These are phyloP conservation scores for Coriaria nepalensis DNA, from an alignment of 306 rosid species.

Conservation along the genomic window DNA sequence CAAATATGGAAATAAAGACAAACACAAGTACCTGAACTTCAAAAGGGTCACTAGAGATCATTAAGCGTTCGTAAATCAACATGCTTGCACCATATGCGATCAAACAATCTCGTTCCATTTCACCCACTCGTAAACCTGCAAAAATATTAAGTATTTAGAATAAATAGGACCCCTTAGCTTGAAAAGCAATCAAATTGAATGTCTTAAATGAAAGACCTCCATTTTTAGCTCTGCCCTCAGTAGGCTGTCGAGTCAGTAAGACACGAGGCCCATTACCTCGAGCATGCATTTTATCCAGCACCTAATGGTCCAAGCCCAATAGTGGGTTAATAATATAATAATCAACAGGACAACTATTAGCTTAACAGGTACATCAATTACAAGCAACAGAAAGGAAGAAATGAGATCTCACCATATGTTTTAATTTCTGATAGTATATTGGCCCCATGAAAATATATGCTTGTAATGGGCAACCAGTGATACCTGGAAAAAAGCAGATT, in stretches of 20 bases:
- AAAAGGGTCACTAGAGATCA: constrained; percentile 89
- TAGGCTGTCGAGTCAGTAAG: constrained; percentile 80
- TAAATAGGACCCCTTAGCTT: background rate
- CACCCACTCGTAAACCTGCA: constrained; percentile 85
- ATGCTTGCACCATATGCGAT: constrained; percentile 98
- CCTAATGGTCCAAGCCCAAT: constrained; percentile 48
- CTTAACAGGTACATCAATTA: too few species aligned
- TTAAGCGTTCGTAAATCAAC: constrained; percentile 75
- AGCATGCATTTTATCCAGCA: constrained; percentile 93
- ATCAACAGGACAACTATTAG: too few species aligned
- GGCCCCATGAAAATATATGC: constrained; percentile 99
- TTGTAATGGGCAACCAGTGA: constrained; percentile 88
- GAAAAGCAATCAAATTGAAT: background rate
- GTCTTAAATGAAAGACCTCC: constrained; percentile 48
- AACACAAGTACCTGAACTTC: constrained; percentile 62
- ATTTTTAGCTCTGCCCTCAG: constrained; percentile 87
- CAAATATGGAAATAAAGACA: background rate
- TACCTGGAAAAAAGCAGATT: constrained; percentile 34
- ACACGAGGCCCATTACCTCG: constrained; percentile 75
- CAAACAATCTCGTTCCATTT: constrained; percentile 95
- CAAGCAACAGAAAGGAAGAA: too few species aligned
- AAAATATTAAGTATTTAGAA: constrained; percentile 10
- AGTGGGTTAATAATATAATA: too few species aligned
- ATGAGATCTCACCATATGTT: constrained; percentile 68
- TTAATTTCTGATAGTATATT: constrained; percentile 89